Evolutionary conservation across 83 land plant genomes (phyloP), one percentile per base, ranked within the genome.

Genomic region (Larix sibirica): DNA sequence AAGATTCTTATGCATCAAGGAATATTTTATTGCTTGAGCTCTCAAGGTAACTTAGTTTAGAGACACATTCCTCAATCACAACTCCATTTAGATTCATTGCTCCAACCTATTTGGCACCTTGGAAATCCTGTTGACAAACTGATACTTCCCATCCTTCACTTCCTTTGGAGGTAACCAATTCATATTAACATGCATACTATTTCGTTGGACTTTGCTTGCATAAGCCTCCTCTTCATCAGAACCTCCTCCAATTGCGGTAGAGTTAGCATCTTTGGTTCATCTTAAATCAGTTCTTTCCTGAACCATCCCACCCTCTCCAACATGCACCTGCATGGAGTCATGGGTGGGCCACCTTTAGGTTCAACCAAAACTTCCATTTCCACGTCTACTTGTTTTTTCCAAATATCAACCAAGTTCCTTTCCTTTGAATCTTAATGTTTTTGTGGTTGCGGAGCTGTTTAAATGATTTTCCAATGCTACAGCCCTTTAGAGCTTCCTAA

Each of bases 381-480:
- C 40, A 17, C 8, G 60, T 31, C 44, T 28, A 16, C 80, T 36
- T 21, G 64, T 6, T 61, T 79, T 26, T 77, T 81, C 92, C 90
- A 90, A 28, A 56, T 79, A 67, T 81, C 83, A 77, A 86, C 60
- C 4, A 92, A 62, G 16, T 31, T 24, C 47, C 59, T 86, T 40
- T 85, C 23, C 85, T 80, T 78, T 86, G 88, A 26, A 86, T 73
- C 4, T 82, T 83, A 62, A 84, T 62, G 73, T 81, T 90, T 26
- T 80, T 82, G 80, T 88, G 86, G 62, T 23, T 83, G 31, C 83
- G 74, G 54, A 92, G 90, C 80, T 74, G 76, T 79, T 83, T 83
- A 18, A 92, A 82, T 66, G 89, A 84, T 62, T 42, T 58, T 42
- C 56, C 80, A 70, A 90, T 88, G 40, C 84, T 87, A 42, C 87